Percentiles rank a stretch among this genome's conserved stretches.
Evolutionary conservation across 768 basidiomycete genomes (phyloP).

Genomic region (Mrakia frigida): DNA sequence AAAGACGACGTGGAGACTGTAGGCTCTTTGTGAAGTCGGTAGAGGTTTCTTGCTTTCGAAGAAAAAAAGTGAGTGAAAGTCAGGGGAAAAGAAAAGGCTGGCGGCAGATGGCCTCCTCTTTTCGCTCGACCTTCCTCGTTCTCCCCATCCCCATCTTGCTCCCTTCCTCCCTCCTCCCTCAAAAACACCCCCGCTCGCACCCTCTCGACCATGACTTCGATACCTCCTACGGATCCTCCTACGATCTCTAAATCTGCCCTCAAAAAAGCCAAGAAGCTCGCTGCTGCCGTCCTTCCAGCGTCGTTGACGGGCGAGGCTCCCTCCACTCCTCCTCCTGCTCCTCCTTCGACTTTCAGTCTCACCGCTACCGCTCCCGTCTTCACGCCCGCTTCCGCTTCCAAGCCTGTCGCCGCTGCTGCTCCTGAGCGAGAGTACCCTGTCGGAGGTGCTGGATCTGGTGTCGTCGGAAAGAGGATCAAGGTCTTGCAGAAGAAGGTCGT

Average conservation of each 20-base stretch:
- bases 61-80: too few relatives aligned
- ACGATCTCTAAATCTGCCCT: constrained; percentile 8
- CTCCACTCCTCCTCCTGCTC: neutral
- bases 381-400: neutral
- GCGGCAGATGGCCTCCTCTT: too few relatives aligned
- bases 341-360: neutral
- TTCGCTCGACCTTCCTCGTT: too few relatives aligned
- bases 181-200: too few relatives aligned
- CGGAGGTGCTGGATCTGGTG: constrained; percentile 28
- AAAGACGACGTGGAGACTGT: too few relatives aligned
- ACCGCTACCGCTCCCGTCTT: constrained; percentile 4
- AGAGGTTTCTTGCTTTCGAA: too few relatives aligned
- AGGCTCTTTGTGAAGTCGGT: too few relatives aligned
- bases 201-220: neutral
- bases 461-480: constrained; percentile 36
- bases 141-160: too few relatives aligned
- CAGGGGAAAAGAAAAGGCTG: too few relatives aligned
- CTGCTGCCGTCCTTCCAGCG: neutral
- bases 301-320: neutral
- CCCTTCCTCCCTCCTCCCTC: too few relatives aligned
- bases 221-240: neutral
- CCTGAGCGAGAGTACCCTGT: constrained; percentile 5
- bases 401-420: neutral
- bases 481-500: constrained; percentile 39
- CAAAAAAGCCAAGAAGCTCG: constrained; percentile 14